Conservation (phyloP, 2,329 filamentous ascomycete species). For the Fusarium keratoplasticum region DNA sequence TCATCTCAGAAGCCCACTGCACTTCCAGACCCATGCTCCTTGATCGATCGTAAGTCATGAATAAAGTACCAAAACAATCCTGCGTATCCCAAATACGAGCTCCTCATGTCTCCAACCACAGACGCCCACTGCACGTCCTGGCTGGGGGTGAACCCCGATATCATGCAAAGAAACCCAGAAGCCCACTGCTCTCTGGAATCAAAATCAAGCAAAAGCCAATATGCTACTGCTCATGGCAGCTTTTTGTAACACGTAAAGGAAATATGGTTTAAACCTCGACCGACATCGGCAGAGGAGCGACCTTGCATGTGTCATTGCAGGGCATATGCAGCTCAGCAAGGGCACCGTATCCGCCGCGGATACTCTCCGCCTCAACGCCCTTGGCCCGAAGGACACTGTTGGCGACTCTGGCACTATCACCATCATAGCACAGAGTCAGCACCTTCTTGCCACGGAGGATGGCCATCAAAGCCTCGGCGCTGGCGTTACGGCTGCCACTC, state of each 20-base stretch:
- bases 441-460: slow-evolving; percentile 53
- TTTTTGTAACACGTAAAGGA: background rate
- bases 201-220: background rate
- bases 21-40: slow-evolving; percentile 16
- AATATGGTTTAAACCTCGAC: slow-evolving; percentile 34
- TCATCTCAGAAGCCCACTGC: slow-evolving; percentile 30
- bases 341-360: slow-evolving; percentile 55
- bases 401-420: slow-evolving; percentile 65
- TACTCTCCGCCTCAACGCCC: slow-evolving; percentile 59
- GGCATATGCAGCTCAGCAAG: slow-evolving; percentile 44
- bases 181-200: background rate
- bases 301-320: slow-evolving; percentile 40
- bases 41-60: slow-evolving; percentile 14
- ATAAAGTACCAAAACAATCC: slow-evolving; percentile 1
- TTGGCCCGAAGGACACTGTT: slow-evolving; percentile 65
- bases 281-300: slow-evolving; percentile 35
- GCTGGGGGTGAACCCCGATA: background rate
- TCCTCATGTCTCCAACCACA: background rate
- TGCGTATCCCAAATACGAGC: background rate
- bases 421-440: slow-evolving; percentile 64
- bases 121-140: slow-evolving; percentile 44
- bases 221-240: background rate
- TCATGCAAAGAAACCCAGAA: background rate
- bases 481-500: slow-evolving; percentile 42
- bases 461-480: slow-evolving; percentile 43